phyloP scores from a whole-genome alignment of 768 basidiomycete genomes.

The Pleurotus citrinopileatus region DNA sequence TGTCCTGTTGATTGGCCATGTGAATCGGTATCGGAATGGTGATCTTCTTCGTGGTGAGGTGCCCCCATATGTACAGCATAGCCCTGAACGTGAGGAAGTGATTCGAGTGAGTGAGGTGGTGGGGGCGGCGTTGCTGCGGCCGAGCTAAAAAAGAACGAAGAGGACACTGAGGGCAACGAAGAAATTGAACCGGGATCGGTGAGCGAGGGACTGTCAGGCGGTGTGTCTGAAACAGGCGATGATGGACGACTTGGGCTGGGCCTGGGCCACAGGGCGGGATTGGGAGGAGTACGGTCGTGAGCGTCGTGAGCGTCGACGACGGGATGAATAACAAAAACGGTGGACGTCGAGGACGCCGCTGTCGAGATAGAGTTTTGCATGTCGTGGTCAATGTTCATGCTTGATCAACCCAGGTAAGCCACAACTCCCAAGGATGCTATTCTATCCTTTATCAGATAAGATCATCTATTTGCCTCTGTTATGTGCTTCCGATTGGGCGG shows the following conservation, averaged over 20 bases:
- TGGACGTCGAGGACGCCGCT: constrained; percentile 6
- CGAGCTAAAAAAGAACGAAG: constrained; percentile 78
- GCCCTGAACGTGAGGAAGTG: constrained; percentile 11
- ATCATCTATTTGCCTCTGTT: not conserved
- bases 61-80: constrained; percentile 3
- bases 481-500: too few relatives aligned
- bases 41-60: constrained; percentile 16
- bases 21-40: constrained; percentile 37
- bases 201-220: constrained; percentile 55
- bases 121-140: constrained; percentile 60
- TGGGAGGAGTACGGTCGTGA: not conserved
- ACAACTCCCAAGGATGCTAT: not conserved
- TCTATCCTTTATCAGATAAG: constrained; percentile 7
- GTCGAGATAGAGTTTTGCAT: constrained; percentile 3
- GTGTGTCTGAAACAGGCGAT: constrained; percentile 52
- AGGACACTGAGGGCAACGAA: constrained; percentile 69
- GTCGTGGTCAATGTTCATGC: constrained; percentile 4
- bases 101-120: constrained; percentile 15
- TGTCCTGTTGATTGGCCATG: constrained; percentile 41
- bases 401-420: not conserved
- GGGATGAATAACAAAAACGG: not conserved
- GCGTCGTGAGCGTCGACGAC: not conserved
- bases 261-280: not conserved
- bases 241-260: constrained; percentile 24
- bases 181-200: constrained; percentile 51